These are phyloP conservation scores for Dryadomyces quercus-mongolicae DNA, from an alignment of 2,329 filamentous ascomycete species.

Conservation along the genomic window DNA sequence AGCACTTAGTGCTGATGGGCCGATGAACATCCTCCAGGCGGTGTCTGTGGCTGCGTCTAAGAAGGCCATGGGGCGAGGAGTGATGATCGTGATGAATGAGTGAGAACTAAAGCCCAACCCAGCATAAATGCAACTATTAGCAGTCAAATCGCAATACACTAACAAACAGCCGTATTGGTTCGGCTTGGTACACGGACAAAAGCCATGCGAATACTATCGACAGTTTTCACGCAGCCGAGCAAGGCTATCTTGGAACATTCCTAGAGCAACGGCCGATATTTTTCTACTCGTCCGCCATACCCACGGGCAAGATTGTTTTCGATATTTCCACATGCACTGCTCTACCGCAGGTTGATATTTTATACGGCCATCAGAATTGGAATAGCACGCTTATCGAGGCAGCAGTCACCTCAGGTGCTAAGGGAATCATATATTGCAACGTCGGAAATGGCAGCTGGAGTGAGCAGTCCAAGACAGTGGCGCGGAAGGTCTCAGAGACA, in stretches of 20 bases:
- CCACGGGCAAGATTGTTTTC: conserved; percentile 32
- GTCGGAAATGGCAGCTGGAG: conserved; percentile 41
- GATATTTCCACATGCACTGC: conserved; percentile 21
- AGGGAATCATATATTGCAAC: conserved; percentile 42
- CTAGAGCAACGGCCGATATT: conserved; percentile 46
- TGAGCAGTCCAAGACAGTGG: conserved; percentile 23
- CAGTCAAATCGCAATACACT: too few relatives aligned
- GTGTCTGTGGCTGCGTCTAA: conserved; percentile 40
- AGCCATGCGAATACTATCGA: conserved; percentile 50
- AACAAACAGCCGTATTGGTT: conserved; percentile 31
- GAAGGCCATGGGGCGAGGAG: conserved; percentile 35
- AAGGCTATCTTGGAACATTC: conserved; percentile 44
- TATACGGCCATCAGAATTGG: conserved; percentile 44
- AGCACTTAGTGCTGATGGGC: conserved; percentile 49
- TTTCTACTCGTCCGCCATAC: conserved; percentile 39
- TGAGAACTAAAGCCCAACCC: not conserved
- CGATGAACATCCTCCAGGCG: conserved; percentile 45
- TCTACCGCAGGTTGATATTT: conserved; percentile 42
- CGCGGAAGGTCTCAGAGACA: conserved; percentile 30
- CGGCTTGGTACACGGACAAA: conserved; percentile 47
- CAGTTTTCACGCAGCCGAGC: conserved; percentile 46
- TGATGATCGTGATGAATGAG: conserved; percentile 49
- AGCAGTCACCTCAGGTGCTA: conserved; percentile 34
- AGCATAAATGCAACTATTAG: too few relatives aligned
- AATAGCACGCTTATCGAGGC: conserved; percentile 31